Base-by-base conservation (phyloP, 805 yeast genomes). In the Ogataea saltuana region DNA sequence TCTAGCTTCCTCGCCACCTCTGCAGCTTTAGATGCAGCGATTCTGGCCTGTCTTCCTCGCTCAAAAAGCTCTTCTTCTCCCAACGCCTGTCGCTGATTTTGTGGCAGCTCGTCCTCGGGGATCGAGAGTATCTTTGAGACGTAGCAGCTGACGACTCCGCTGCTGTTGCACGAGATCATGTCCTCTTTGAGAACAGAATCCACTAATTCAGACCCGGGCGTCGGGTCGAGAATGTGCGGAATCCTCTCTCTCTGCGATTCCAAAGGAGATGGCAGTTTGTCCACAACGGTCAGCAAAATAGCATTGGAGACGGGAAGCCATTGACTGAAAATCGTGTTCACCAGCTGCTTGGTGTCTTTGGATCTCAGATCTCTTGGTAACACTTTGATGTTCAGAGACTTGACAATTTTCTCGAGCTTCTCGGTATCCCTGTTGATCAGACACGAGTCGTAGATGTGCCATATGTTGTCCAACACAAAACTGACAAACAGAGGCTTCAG, bases 251-350 rank as follows among this genome's bases (percentile, higher is more conserved):
- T 65, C 62, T 93, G 99, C 0, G 97, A 86, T 1, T 60, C 69
- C 4, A 74, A 55, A 1, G 99, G 99, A 6, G 95, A 85, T 0
- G 97, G 97, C 36, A 93, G 63, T 48, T 80, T 78, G 46, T 88
- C 93, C 23, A 90, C 83, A 4, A 91, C 95, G 1, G 95, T 81
- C 8, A 93, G 73, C 21, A 93, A 67, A 7, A 91, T 76, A 0
- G 98, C 87, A 28, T 86, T 83, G 18, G 97, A 85, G 4, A 93
- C 78, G 1, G 99, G 98, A 17, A 93, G 69, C 97, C 99, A 93
- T 59, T 91, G 97, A 1, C 88, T 80, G 79, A 91, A 80, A 4
- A 93, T 76, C 6, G 80, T 70, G 42, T 73, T 75, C 15, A 89
- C 61, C 33, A 88, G 64, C 42, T 69, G 71, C 48, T 80, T 82